Evolutionary conservation across 192 early-diverging fungal genomes (phyloP).

Genomic region (Phlyctochytrium planicorne): DNA sequence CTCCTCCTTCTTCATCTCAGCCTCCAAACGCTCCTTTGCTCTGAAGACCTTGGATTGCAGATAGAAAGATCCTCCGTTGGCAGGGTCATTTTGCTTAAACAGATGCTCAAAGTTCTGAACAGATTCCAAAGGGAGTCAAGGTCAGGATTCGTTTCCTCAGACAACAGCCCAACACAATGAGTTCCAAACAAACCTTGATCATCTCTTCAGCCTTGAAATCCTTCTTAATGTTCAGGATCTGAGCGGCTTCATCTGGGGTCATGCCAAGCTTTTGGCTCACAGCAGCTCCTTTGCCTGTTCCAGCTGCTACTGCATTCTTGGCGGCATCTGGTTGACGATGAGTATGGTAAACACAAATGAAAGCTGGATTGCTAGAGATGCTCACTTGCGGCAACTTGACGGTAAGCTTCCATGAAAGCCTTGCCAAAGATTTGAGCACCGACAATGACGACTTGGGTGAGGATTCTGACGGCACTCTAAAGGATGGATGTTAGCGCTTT

Average conservation of each 20-base stretch:
- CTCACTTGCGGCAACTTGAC: constrained; percentile 82
- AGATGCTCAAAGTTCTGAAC: constrained; percentile 79
- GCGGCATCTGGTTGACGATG: constrained; percentile 51
- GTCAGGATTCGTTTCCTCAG: no score
- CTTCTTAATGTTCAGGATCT: constrained; percentile 87
- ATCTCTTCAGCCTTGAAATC: constrained; percentile 58
- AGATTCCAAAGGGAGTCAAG: background rate
- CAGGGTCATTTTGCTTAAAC: constrained; percentile 83
- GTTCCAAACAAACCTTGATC: constrained; percentile 33
- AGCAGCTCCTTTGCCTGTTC: constrained; percentile 43
- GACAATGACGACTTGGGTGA: constrained; percentile 45
- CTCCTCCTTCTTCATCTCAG: constrained; percentile 70
- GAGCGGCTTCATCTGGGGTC: constrained; percentile 83
- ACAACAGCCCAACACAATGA: background rate
- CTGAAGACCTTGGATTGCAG: constrained; percentile 90
- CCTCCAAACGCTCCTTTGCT: constrained; percentile 91
- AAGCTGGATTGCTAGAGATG: background rate
- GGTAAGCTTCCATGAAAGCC: constrained; percentile 93
- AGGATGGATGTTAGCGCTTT: background rate
- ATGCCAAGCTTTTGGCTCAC: constrained; percentile 78
- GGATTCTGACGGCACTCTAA: constrained; percentile 23
- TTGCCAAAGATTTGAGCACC: constrained; percentile 82
- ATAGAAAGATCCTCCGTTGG: constrained; percentile 88
- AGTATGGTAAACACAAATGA: constrained; percentile 8
- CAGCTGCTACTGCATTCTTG: constrained; percentile 65